Base-by-base conservation (phyloP, 352 stramenopile species). In the Globisporangium viniferum region DNA sequence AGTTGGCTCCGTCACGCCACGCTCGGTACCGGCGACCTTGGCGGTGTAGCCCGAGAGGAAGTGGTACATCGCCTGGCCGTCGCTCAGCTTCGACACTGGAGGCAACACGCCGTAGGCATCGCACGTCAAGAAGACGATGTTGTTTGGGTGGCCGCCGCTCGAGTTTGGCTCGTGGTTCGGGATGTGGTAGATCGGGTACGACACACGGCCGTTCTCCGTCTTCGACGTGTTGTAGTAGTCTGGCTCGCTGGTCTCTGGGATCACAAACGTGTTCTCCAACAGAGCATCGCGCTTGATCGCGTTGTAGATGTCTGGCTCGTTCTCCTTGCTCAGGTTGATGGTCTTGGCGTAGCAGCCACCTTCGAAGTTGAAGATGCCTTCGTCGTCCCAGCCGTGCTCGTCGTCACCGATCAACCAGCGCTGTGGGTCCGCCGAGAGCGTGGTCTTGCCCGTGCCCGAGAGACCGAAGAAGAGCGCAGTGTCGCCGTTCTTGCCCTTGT, bases 101-200 rank as follows among this genome's bases (percentile, higher is more conserved):
- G 97, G 97, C 46, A 99, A 78, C 48, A 99, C 97, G 62, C 97
- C 97, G 82, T 98, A 99, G 48, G 97, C 97, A 80, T 99, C 97
- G 77, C 95, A 99, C 54, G 95, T 98, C 39, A 99, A 86, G 85
- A 99, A 99, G 59, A 99, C 95, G 62, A 99, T 93, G 74, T 98
- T 98, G 41, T 97, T 94, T 65, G 97, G 97, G 81, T 99, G 97
- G 54, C 90, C 93, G 51, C 96, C 97, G 73, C 83, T 93, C 67
- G 82, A 94, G 36, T 67, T 84, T 49, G 78, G 77, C 71, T 96
- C 92, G 79, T 97, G 94, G 81, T 98, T 98, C 58, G 92, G 84
- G 85, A 99, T 99, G 86, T 99, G 97, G 78, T 98, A 97, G 78
- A 99, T 98, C n/a, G 97, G 97, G 81, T 99, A 99, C n/a, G 94